Evolutionary conservation across 148 eudicot species (phyloP).

Genomic region (Oxyria digyna): DNA sequence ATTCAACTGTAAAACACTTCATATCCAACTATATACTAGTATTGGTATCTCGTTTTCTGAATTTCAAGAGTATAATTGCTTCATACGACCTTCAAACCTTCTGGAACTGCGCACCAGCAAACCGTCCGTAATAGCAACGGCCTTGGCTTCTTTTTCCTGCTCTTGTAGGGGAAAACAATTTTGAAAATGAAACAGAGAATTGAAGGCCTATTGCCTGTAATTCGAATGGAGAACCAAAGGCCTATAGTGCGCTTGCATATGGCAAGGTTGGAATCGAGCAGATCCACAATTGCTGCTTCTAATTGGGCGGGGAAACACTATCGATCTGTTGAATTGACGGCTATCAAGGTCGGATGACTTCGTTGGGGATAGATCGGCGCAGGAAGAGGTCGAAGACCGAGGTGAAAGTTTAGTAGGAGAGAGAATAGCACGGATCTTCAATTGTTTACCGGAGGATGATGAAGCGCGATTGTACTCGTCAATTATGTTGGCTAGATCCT

Average conservation of each 20-base stretch:
- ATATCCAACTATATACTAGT: not conserved
- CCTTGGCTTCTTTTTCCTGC: not conserved
- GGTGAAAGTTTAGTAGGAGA: slow-evolving; percentile 25
- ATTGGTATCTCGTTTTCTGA: not conserved
- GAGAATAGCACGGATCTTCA: slow-evolving; percentile 62
- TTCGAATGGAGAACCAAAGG: slow-evolving; percentile 5
- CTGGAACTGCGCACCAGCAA: not conserved
- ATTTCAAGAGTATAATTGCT: not conserved
- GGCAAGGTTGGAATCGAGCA: slow-evolving; percentile 1
- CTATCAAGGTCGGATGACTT: slow-evolving; percentile 7
- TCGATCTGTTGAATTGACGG: not conserved
- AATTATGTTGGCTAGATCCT: slow-evolving; percentile 44
- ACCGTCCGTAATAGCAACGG: slow-evolving; percentile 2
- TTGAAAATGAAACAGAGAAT: not conserved
- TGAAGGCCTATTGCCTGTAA: slow-evolving; percentile 1
- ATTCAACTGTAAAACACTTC: not conserved
- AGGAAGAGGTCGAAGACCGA: slow-evolving; percentile 26
- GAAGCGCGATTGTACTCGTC: slow-evolving; percentile 60
- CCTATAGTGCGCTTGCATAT: not conserved
- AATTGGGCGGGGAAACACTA: not conserved
- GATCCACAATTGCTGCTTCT: not conserved
- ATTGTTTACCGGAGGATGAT: slow-evolving; percentile 16
- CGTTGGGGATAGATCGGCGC: slow-evolving; percentile 16
- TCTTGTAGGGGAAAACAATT: not conserved
- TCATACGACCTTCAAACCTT: slow-evolving; percentile 2